phyloP scores from a whole-genome alignment of 352 stramenopile species.

The Phytophthora kernoviae region DNA sequence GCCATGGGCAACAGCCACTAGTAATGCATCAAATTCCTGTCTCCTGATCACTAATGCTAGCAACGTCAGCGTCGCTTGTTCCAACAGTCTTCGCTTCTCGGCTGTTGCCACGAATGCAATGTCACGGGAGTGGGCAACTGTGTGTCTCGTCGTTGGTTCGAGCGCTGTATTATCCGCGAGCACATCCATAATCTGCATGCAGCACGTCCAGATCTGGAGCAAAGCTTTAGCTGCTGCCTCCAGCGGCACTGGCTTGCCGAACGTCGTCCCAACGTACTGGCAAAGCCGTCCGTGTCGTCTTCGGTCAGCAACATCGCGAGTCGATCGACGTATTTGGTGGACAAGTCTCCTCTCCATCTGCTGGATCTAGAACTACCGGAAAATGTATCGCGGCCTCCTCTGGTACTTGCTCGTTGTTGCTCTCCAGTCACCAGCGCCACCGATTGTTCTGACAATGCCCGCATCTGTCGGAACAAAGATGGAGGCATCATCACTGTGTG shows the following conservation, averaged over 20 bases:
- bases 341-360: slow-evolving; percentile 27
- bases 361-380: slow-evolving; percentile 19
- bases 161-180: slow-evolving; percentile 32
- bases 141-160: slow-evolving; percentile 31
- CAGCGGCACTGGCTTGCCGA: slow-evolving; percentile 39
- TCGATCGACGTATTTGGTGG: slow-evolving; percentile 42
- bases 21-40: slow-evolving; percentile 60
- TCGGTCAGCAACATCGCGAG: slow-evolving; percentile 39
- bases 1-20: slow-evolving; percentile 54
- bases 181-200: slow-evolving; percentile 52
- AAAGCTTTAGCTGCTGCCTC: slow-evolving; percentile 46
- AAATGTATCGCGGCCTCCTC: slow-evolving; percentile 15
- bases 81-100: slow-evolving; percentile 40
- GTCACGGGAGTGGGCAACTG: slow-evolving; percentile 28
- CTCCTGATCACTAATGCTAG: slow-evolving; percentile 49
- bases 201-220: slow-evolving; percentile 63
- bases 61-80: slow-evolving; percentile 42
- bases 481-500: slow-evolving; percentile 38
- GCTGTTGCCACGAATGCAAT: slow-evolving; percentile 16
- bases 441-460: slow-evolving; percentile 35
- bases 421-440: slow-evolving; percentile 20
- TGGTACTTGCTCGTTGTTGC: slow-evolving; percentile 26
- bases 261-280: slow-evolving; percentile 30
- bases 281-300: slow-evolving; percentile 36
- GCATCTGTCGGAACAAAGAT: slow-evolving; percentile 42